Evolutionary conservation across 768 basidiomycete genomes (phyloP).

Genomic region (Mrakia gelida): DNA sequence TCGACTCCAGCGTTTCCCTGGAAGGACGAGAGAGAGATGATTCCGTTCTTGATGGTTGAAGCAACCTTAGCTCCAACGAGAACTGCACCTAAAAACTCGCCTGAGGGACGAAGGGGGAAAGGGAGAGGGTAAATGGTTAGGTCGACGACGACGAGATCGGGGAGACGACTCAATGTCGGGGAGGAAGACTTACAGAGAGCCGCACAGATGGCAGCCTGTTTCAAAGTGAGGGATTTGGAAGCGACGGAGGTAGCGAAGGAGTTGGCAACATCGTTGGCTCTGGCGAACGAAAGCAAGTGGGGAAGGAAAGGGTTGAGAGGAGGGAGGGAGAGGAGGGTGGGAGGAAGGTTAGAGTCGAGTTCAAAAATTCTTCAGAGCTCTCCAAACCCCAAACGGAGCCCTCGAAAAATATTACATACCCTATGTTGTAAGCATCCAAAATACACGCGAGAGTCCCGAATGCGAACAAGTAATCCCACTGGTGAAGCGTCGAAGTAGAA

Average conservation of each 20-base stretch:
- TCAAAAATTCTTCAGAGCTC: too few relatives aligned
- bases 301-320: too few relatives aligned
- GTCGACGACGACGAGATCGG: not conserved
- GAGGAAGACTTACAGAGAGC: constrained; percentile 36
- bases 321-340: too few relatives aligned
- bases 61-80: constrained; percentile 46
- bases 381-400: too few relatives aligned
- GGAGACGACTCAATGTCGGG: not conserved
- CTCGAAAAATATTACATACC: too few relatives aligned
- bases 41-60: constrained; percentile 50
- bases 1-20: constrained; percentile 46
- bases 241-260: constrained; percentile 47
- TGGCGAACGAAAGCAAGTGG: constrained; percentile 20
- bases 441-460: constrained; percentile 43
- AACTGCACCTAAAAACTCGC: constrained; percentile 47
- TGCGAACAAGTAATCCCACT: constrained; percentile 10
- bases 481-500: not conserved
- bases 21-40: constrained; percentile 46
- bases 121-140: not conserved
- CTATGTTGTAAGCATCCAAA: constrained; percentile 45
- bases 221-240: constrained; percentile 46
- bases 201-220: constrained; percentile 46
- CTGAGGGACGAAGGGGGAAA: not conserved
- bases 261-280: constrained; percentile 42
- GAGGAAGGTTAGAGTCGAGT: too few relatives aligned